phyloP scores from a whole-genome alignment of 768 basidiomycete species.

The Lactifluus subvellereus region DNA sequence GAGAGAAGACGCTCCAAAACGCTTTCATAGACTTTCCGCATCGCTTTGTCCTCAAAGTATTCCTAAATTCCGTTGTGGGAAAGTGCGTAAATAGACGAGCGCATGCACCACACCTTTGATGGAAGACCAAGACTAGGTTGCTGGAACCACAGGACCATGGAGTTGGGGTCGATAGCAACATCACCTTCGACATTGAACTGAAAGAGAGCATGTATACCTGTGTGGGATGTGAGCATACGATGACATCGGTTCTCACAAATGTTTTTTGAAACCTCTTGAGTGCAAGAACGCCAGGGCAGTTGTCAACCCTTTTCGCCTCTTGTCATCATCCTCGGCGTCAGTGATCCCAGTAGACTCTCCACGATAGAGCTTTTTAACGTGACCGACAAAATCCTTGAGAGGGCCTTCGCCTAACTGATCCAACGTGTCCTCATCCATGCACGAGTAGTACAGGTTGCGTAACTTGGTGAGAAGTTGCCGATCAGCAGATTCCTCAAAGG shows the following conservation, averaged over 20 bases:
- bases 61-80: slow-evolving; percentile 43
- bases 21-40: slow-evolving; percentile 62
- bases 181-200: slow-evolving; percentile 86
- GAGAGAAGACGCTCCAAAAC: slow-evolving; percentile 65
- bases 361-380: slow-evolving; percentile 53
- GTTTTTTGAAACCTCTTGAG: slow-evolving; percentile 54
- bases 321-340: slow-evolving; percentile 22
- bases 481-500: slow-evolving; percentile 37
- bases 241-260: not conserved
- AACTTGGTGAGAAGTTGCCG: slow-evolving; percentile 56
- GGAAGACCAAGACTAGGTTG: slow-evolving; percentile 80
- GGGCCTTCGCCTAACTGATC: slow-evolving; percentile 70
- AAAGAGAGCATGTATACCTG: slow-evolving; percentile 76
- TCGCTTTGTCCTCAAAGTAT: slow-evolving; percentile 76
- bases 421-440: slow-evolving; percentile 72
- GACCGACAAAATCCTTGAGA: slow-evolving; percentile 58
- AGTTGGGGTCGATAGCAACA: slow-evolving; percentile 76
- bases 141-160: slow-evolving; percentile 80
- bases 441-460: slow-evolving; percentile 70
- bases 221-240: slow-evolving; percentile 4
- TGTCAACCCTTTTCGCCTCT: slow-evolving; percentile 57
- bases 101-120: slow-evolving; percentile 55
- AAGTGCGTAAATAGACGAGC: not conserved
- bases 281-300: slow-evolving; percentile 82
- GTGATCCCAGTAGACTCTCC: slow-evolving; percentile 43